Percentiles rank a stretch among this genome's conserved stretches.
Evolutionary conservation across 2,329 filamentous ascomycete species (phyloP).

Genomic region (Paraconiothyrium brasiliense): DNA sequence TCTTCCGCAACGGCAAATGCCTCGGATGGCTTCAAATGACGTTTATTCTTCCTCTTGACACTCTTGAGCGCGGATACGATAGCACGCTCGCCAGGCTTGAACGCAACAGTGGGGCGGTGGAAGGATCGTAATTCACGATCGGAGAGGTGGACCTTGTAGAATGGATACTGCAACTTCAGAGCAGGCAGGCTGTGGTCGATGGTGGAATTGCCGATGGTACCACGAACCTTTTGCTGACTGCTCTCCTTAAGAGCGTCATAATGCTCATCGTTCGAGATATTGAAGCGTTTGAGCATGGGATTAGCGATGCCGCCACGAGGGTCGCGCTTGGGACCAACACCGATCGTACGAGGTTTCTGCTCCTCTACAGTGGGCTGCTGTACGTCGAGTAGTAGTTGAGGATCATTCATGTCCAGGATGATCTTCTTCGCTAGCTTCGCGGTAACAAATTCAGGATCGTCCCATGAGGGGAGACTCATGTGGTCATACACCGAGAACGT

Average conservation of each 20-base stretch:
- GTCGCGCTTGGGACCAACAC: slow-evolving; percentile 70
- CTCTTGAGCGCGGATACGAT: slow-evolving; percentile 74
- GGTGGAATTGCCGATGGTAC: slow-evolving; percentile 88
- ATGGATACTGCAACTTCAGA: slow-evolving; percentile 90
- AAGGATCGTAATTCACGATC: slow-evolving; percentile 79
- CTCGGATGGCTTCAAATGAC: slow-evolving; percentile 79
- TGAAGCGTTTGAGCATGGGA: slow-evolving; percentile 83
- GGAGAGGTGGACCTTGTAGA: slow-evolving; percentile 87
- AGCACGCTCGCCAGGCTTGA: slow-evolving; percentile 74
- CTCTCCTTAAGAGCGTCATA: slow-evolving; percentile 97
- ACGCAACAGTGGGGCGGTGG: slow-evolving; percentile 81
- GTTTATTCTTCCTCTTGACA: slow-evolving; percentile 81
- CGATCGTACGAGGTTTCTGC: slow-evolving; percentile 63
- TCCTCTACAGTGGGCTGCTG: slow-evolving; percentile 70
- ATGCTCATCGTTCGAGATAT: slow-evolving; percentile 94
- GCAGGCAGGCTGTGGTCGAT: slow-evolving; percentile 95
- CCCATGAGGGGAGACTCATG: slow-evolving; percentile 69
- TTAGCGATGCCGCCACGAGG: slow-evolving; percentile 75
- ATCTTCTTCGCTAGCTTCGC: slow-evolving; percentile 79
- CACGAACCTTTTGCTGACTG: slow-evolving; percentile 93
- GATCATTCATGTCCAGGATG: slow-evolving; percentile 86
- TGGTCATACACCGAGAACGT: slow-evolving; percentile 50
- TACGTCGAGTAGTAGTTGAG: slow-evolving; percentile 84
- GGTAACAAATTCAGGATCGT: slow-evolving; percentile 80
- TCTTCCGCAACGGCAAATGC: slow-evolving; percentile 84